Evolutionary conservation across 2,329 filamentous ascomycete species (phyloP), one percentile per base, ranked within the genome.

Genomic region (Epichloe glyceriae): DNA sequence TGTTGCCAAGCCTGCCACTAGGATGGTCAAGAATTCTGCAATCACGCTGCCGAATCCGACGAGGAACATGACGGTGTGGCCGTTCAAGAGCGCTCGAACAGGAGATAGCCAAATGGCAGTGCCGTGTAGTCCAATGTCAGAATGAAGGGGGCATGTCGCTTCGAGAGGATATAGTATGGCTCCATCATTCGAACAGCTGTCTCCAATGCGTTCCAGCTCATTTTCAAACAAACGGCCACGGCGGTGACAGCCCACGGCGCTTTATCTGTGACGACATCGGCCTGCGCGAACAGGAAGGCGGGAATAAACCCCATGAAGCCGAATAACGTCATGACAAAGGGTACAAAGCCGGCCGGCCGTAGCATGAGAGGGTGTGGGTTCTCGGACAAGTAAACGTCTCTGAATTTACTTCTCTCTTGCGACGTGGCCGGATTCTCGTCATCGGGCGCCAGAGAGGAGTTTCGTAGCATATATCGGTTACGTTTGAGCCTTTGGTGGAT

Each of bases 51-150:
- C 83, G 26, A 85, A 76, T 0, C 85, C 83, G 6, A 90, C 80
- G 17, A 84, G 68, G 33, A 83, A 79, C 33, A 88, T 76, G 30
- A 86, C 68, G 56, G 75, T 74, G 62, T 88, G 81, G 0, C 77
- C 68, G 59, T 86, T 86, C 35, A 78, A 55, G 10, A 83, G 67
- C 3, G 82, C 83, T 53, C 74, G 73, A 44, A 84, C 57, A 0
- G 82, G 78, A 86, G 73, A 63, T 76, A 81, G 3, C 79, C 79
- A 49, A 85, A 86, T 5, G 85, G 82, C 58, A 85, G 77, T 30
- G 82, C 82, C 0, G 82, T 85, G 63, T 88, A 88, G 64, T 88
- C 85, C 10, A 88, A 74, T 0, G 80, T 82, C 6, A 88, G 73
- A 2, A 79, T 83, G 56, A 74, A 78, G 6, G 83, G 77, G 3